Percentiles rank a stretch among this genome's conserved stretches.
phyloP scores from a whole-genome alignment of 1,139 yeast genomes.

The Arxiozyma slooffiae region DNA sequence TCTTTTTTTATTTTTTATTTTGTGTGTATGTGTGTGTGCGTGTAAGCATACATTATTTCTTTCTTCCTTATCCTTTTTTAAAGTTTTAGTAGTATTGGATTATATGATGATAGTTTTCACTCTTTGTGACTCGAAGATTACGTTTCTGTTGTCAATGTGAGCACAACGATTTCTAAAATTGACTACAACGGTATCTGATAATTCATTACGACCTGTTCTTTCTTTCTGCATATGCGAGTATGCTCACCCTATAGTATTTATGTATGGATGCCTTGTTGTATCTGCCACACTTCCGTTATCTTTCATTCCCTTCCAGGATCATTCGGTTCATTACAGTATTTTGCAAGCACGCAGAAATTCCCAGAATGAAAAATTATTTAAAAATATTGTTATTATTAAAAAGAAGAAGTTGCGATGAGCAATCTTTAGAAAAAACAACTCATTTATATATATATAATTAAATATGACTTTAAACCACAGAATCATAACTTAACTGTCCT shows the following conservation, averaged over 20 bases:
- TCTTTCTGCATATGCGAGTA: too few relatives aligned
- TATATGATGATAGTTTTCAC: too few relatives aligned
- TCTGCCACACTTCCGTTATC: neutral
- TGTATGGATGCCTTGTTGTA: too few relatives aligned
- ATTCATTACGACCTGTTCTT: slow-evolving; percentile 1
- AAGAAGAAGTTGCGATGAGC: neutral
- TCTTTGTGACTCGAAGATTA: slow-evolving; percentile 52
- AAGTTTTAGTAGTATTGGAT: neutral
- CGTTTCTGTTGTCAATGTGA: slow-evolving; percentile 54
- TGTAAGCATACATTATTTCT: slow-evolving; percentile 9
- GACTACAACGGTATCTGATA: slow-evolving; percentile 99
- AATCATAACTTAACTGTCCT: too few relatives aligned
- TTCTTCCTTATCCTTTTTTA: too few relatives aligned
- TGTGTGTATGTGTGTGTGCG: slow-evolving; percentile 10
- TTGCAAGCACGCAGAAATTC: neutral
- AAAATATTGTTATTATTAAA: neutral
- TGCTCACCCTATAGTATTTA: neutral
- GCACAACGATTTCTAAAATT: slow-evolving; percentile 77
- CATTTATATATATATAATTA: too few relatives aligned
- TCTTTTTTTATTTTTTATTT: neutral
- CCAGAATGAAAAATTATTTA: neutral
- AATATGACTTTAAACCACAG: too few relatives aligned
- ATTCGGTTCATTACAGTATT: neutral
- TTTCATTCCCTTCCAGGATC: neutral
- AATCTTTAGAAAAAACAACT: too few relatives aligned